Conservation (phyloP, 23 red algal species). For the Cyanidiococcus yangmingshanensis region DNA sequence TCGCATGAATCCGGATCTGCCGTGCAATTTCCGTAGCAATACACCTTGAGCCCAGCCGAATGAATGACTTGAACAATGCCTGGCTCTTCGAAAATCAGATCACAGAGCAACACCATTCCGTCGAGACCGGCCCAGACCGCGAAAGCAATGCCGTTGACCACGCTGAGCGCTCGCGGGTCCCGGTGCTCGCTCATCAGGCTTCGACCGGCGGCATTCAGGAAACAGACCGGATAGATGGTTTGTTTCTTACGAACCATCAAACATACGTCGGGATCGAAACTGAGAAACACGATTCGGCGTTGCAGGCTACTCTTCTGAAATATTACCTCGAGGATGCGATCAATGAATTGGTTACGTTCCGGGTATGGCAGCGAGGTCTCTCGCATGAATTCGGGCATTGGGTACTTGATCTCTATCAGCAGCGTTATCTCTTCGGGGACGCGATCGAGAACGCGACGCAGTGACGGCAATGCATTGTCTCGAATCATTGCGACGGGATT, state of each 20-base stretch:
- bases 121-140: conserved; percentile 37
- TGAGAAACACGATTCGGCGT: conserved; percentile 51
- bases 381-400: conserved; percentile 38
- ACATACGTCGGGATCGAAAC: conserved; percentile 79
- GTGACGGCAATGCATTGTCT: conserved; percentile 25
- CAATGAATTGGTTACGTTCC: conserved; percentile 47
- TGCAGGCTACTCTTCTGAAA: conserved; percentile 5
- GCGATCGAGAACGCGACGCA: conserved; percentile 34
- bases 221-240: conserved; percentile 62
- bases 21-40: conserved; percentile 60
- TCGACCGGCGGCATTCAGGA: conserved; percentile 48
- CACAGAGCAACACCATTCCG: conserved; percentile 58
- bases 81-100: conserved; percentile 44
- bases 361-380: conserved; percentile 45
- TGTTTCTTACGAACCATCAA: conserved; percentile 79
- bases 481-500: conserved; percentile 6
- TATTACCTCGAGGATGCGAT: conserved; percentile 38
- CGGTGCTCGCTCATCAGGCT: conserved; percentile 53
- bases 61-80: conserved; percentile 28
- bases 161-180: conserved; percentile 47
- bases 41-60: conserved; percentile 34
- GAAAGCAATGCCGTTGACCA: conserved; percentile 47
- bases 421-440: conserved; percentile 60
- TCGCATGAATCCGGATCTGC: conserved; percentile 17
- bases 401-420: conserved; percentile 83